These are phyloP conservation scores for Hypoxylon sp. DNA, from an alignment of 2,329 filamentous ascomycete species.

Conservation along the genomic window DNA sequence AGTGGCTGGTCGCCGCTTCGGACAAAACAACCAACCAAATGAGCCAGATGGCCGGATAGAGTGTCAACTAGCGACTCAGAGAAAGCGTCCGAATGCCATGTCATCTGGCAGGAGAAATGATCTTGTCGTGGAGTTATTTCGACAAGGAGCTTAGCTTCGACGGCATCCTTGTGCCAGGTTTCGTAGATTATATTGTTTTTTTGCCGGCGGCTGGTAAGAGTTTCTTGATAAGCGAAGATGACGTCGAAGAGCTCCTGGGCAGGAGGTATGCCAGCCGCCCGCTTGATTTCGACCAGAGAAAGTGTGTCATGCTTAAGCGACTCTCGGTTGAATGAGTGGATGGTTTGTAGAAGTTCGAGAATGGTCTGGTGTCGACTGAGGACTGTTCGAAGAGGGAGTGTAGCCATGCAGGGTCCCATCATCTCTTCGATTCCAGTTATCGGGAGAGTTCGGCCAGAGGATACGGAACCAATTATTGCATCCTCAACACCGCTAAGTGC, in stretches of 20 bases:
- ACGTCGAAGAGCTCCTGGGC: slow-evolving; percentile 76
- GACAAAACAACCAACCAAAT: slow-evolving; percentile 55
- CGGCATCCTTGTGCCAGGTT: slow-evolving; percentile 72
- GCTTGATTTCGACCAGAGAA: slow-evolving; percentile 77
- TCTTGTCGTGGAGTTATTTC: slow-evolving; percentile 75
- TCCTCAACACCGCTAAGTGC: slow-evolving; percentile 74
- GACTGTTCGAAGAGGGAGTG: slow-evolving; percentile 77
- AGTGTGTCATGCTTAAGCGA: slow-evolving; percentile 73
- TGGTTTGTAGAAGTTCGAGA: slow-evolving; percentile 69
- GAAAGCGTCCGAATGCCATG: slow-evolving; percentile 62
- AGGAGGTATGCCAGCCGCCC: slow-evolving; percentile 65
- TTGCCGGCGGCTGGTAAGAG: slow-evolving; percentile 57
- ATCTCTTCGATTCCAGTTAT: slow-evolving; percentile 76
- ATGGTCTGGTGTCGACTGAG: slow-evolving; percentile 63
- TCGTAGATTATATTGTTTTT: slow-evolving; percentile 60
- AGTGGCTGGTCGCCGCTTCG: slow-evolving; percentile 47
- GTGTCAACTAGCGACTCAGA: slow-evolving; percentile 65
- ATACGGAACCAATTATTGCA: slow-evolving; percentile 80
- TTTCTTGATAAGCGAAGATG: slow-evolving; percentile 88
- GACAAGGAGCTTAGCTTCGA: slow-evolving; percentile 81
- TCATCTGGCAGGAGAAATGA: slow-evolving; percentile 58
- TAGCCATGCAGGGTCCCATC: slow-evolving; percentile 82
- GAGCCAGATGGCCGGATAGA: slow-evolving; percentile 71
- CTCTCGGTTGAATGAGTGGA: slow-evolving; percentile 74
- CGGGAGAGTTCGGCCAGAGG: slow-evolving; percentile 83